Base-by-base conservation (phyloP, 108 stramenopile genomes). In the Craspedostauros australis region DNA sequence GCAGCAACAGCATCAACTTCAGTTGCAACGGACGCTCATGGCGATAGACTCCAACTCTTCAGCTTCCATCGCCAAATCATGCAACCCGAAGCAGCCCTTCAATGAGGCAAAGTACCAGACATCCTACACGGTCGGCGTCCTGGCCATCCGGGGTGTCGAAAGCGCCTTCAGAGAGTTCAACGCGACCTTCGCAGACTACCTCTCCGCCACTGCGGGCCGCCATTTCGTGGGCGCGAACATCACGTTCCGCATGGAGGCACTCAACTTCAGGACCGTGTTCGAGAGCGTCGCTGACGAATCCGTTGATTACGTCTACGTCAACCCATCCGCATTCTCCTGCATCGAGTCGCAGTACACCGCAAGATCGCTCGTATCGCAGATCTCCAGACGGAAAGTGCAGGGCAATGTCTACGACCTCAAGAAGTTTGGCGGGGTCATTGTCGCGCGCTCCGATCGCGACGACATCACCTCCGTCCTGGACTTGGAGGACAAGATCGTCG, bases 221-320 rank as follows among this genome's bases (percentile, higher is more conserved):
- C n/a, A n/a, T n/a, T n/a, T n/a, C n/a, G n/a, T n/a, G n/a, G n/a
- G n/a, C n/a, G n/a, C n/a, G n/a, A n/a, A n/a, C n/a, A n/a, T n/a
- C n/a, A n/a, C n/a, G n/a, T n/a, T n/a, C n/a, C n/a, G n/a, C n/a
- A n/a, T n/a, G n/a, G n/a, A n/a, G n/a, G n/a, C n/a, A n/a, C n/a
- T n/a, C n/a, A n/a, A n/a, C n/a, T n/a, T 81, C n/a, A n/a, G 91
- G 84, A 37, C 72, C 66, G 53, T 76, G 71, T 19, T 80, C 70
- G 25, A 93, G 58, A 7, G 83, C 92, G 5, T 77, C 70, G 28
- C 72, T 67, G 75, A 90, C 89, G 39, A 71, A 70, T 21, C 72
- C 67, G 50, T 86, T 84, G 70, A 71, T 46, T 71, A 60, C 36
- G 37, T 71, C 0, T 71, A 57, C 31, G 56, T 50, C 12, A 71